A percentile compares a stretch with the other conserved stretches of the same genome.
Conservation (phyloP, 1,284 basidiomycete genomes). For the Fomes fomentarius region DNA sequence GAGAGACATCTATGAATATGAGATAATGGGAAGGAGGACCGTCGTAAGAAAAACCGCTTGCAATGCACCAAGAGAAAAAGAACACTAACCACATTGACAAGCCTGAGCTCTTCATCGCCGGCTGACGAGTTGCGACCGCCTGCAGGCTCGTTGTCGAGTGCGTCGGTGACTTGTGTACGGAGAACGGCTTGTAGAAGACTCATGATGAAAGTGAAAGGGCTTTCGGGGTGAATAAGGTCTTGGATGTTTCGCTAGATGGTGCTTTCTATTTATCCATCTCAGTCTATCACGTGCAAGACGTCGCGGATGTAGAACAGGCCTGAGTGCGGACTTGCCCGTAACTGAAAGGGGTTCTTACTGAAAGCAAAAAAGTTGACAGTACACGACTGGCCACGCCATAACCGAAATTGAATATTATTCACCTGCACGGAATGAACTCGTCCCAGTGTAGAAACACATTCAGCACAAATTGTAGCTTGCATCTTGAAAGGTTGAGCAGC, state of each 20-base stretch:
- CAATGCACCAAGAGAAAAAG: no score
- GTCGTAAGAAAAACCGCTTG: no score
- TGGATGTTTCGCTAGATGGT: constrained; percentile 13
- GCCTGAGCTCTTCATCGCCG: constrained; percentile 76
- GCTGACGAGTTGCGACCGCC: constrained; percentile 41
- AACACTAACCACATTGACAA: constrained; percentile 71
- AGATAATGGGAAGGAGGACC: not conserved
- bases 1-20: constrained; percentile 55
- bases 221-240: constrained; percentile 15
- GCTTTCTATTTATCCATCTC: not conserved
- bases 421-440: no score
- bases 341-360: no score
- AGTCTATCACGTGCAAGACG: constrained; percentile 23
- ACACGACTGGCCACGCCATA: no score
- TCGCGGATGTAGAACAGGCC: no score
- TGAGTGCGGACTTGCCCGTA: no score
- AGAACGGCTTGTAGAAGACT: constrained; percentile 76
- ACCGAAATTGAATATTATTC: no score
- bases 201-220: constrained; percentile 44
- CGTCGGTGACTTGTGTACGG: constrained; percentile 57
- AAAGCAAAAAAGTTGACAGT: no score
- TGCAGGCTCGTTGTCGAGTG: constrained; percentile 45
- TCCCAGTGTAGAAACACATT: no score
- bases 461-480: no score
- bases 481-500: no score